A percentile compares a stretch with the other conserved stretches of the same genome.
Evolutionary conservation across 257 asterid species (phyloP).

Genomic region (Nicotiana paniculata): DNA sequence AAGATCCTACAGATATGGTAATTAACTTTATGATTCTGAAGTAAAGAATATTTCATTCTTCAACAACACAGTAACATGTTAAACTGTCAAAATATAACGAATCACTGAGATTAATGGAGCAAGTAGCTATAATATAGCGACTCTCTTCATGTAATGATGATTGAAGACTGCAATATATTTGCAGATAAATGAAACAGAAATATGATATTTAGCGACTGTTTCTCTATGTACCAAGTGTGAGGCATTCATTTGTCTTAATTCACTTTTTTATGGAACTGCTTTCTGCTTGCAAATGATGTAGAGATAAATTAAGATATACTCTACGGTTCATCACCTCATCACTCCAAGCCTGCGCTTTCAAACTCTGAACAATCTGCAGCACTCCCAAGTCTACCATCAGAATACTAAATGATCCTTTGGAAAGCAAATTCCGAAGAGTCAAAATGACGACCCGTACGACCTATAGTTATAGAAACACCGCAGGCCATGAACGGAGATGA

Average conservation of each 20-base stretch:
- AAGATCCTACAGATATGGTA: constrained; percentile 47
- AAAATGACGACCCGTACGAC: constrained; percentile 87
- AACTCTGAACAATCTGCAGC: constrained; percentile 79
- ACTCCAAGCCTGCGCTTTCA: constrained; percentile 97
- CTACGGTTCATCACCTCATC: constrained; percentile 54
- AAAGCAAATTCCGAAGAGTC: constrained; percentile 75
- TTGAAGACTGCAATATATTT: too few relatives aligned
- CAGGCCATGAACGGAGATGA: background rate
- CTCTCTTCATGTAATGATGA: too few relatives aligned
- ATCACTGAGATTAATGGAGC: background rate
- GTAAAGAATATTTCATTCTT: background rate
- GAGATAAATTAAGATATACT: background rate
- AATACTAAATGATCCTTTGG: constrained; percentile 75
- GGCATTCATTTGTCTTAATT: background rate
- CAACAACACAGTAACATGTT: background rate
- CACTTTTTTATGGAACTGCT: background rate
- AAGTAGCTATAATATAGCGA: background rate
- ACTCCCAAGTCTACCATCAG: constrained; percentile 78
- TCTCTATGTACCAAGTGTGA: background rate
- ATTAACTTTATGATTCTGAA: background rate
- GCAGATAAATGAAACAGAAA: too few relatives aligned
- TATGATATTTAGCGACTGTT: background rate
- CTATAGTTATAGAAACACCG: constrained; percentile 29
- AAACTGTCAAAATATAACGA: background rate
- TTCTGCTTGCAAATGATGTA: background rate